These are phyloP conservation scores for Microdochium nivale DNA, from an alignment of 2,329 filamentous ascomycete species.

Conservation along the genomic window DNA sequence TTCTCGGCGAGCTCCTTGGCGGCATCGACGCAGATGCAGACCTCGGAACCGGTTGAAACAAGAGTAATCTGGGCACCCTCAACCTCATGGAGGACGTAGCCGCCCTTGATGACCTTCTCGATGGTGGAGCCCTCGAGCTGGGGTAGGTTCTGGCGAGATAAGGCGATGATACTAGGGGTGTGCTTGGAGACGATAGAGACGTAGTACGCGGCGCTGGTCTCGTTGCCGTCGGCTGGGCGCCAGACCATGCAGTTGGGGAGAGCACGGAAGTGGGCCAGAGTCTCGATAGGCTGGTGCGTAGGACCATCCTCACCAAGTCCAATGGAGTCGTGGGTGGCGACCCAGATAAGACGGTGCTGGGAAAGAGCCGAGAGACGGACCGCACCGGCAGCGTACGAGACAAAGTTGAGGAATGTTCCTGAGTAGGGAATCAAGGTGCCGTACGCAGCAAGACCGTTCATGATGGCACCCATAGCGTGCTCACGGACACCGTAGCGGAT, in stretches of 20 bases:
- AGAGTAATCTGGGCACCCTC: constrained; percentile 80
- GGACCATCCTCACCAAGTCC: constrained; percentile 98
- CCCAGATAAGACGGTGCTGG: constrained; percentile 84
- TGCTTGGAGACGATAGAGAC: constrained; percentile 80
- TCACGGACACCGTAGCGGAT: constrained; percentile 88
- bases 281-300: constrained; percentile 99
- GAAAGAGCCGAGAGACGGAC: constrained; percentile 91
- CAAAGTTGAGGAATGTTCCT: constrained; percentile 99
- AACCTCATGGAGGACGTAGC: constrained; percentile 81
- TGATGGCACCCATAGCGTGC: constrained; percentile 85
- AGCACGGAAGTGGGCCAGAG: constrained; percentile 94
- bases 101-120: constrained; percentile 86
- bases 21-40: constrained; percentile 85
- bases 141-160: constrained; percentile 96
- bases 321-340: constrained; percentile 98
- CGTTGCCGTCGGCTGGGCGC: constrained; percentile 97
- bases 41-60: constrained; percentile 92
- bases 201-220: constrained; percentile 97
- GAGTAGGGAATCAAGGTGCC: constrained; percentile 89
- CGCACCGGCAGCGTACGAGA: constrained; percentile 92
- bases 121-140: constrained; percentile 93
- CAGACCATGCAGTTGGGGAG: constrained; percentile 99
- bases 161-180: constrained; percentile 86
- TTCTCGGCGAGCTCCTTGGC: constrained; percentile 87
- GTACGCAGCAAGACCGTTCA: constrained; percentile 93